Evolutionary conservation across 1,139 yeast species (phyloP).

Genomic region (Barnettozyma hawaiiensis): DNA sequence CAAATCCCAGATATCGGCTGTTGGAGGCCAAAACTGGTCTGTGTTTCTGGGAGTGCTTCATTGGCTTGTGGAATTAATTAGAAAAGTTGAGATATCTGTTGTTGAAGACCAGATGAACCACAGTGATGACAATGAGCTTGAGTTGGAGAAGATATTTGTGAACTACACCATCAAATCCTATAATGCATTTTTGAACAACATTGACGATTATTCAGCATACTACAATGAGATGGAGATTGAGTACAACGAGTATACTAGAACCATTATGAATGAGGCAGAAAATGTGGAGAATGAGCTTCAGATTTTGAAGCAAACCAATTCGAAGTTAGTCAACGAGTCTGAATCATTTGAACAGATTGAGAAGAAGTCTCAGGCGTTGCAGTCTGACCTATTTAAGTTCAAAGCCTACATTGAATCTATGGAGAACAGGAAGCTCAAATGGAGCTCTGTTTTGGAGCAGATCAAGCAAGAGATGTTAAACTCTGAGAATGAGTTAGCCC

Average conservation of each 20-base stretch:
- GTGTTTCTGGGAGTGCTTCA: conserved; percentile 73
- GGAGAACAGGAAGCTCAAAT: conserved; percentile 56
- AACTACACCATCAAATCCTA: conserved; percentile 65
- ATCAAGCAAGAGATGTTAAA: conserved; percentile 48
- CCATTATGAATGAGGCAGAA: conserved; percentile 40
- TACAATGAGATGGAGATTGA: conserved; percentile 52
- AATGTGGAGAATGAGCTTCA: conserved; percentile 37
- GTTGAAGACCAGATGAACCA: conserved; percentile 28
- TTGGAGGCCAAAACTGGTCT: conserved; percentile 91
- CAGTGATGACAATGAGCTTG: conserved; percentile 32
- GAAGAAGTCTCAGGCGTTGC: conserved; percentile 57
- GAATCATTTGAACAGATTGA: conserved; percentile 42
- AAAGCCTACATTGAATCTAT: conserved; percentile 64
- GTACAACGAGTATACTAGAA: conserved; percentile 42
- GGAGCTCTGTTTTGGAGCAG: conserved; percentile 54
- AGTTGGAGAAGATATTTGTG: conserved; percentile 56
- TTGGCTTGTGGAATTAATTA: conserved; percentile 65
- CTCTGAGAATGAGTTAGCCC: conserved; percentile 40
- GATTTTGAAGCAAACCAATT: conserved; percentile 29
- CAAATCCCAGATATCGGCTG: conserved; percentile 83
- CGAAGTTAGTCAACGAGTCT: conserved; percentile 31
- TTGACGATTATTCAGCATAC: conserved; percentile 53
- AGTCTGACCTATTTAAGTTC: conserved; percentile 67
- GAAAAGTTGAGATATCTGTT: conserved; percentile 37
- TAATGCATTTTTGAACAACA: conserved; percentile 55